Percentiles rank a stretch among this genome's conserved stretches.
Evolutionary conservation across 257 asterid genomes (phyloP).

Genomic region (Salvia miltiorrhiza): DNA sequence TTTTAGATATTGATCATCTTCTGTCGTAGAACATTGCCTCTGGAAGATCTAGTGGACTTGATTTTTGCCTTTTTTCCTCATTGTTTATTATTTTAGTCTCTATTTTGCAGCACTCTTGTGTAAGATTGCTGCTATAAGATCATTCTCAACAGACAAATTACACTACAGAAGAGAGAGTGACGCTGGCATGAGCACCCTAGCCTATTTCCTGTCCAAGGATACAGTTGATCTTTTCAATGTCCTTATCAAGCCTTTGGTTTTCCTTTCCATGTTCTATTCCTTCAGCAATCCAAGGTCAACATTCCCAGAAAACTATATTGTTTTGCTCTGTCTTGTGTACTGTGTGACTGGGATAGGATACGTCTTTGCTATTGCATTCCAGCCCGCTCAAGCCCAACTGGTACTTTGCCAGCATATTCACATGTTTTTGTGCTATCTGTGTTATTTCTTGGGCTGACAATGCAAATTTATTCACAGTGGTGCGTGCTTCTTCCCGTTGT

Average conservation of each 20-base stretch:
- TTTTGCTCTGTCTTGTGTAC: conserved; percentile 72
- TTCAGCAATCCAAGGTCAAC: conserved; percentile 91
- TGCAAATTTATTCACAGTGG: conserved; percentile 55
- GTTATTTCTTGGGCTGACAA: not conserved
- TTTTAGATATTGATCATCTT: not conserved
- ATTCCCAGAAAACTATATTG: conserved; percentile 62
- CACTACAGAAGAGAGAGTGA: conserved; percentile 74
- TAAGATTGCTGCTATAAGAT: conserved; percentile 88
- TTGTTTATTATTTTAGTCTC: conserved; percentile 22
- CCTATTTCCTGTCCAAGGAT: conserved; percentile 92
- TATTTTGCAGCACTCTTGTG: conserved; percentile 76
- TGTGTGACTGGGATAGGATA: conserved; percentile 95
- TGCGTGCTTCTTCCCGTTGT: conserved; percentile 97
- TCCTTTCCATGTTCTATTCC: conserved; percentile 90
- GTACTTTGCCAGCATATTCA: conserved; percentile 35
- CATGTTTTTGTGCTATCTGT: not conserved
- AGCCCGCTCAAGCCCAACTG: conserved; percentile 91
- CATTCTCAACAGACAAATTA: conserved; percentile 78
- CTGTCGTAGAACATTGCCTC: not conserved
- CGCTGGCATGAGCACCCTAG: conserved; percentile 91
- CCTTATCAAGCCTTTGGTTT: conserved; percentile 83
- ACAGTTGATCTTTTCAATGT: conserved; percentile 76
- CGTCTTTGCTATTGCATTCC: conserved; percentile 72
- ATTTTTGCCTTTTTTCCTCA: not conserved
- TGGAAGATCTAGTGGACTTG: conserved; percentile 1